Base-by-base conservation (phyloP, 306 rosid species). In the Ziziphus jujuba region DNA sequence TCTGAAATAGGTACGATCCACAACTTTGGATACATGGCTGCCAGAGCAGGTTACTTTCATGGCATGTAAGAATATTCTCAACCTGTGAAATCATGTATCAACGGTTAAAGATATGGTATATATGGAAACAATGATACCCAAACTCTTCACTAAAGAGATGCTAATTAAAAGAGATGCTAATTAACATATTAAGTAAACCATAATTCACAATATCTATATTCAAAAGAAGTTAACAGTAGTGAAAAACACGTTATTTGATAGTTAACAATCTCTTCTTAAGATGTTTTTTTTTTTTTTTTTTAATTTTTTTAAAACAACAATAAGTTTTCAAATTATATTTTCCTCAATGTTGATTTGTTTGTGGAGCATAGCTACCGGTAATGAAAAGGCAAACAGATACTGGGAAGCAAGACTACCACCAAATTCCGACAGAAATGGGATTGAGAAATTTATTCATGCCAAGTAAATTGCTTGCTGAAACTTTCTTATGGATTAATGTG, bases 21-120 rank as follows among this genome's bases (percentile, higher is more conserved):
- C 95, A 40, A 87, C 95, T 75, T 84, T 92, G 88, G 98, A 92
- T 81, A 89, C 95, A 59, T 92, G 98, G 98, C 80, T 92, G 64
- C 91, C 98, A n/a, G 89, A 92, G 35, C 98, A 92, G 81, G 80
- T 89, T 75, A 77, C 95, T 67, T 87, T 81, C 75, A 89, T 92
- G 98, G 91, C 87, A 77, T 77, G 98, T 89, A 89, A 87, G 98
- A 40, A 74, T 22, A 40, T 4, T 45, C 22, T 63, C 56, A 25
- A 49, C 68, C 24, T 69, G 59, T 23, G 23, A 56, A 20, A 6
- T 33, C 20, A n/a, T 53, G 11, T 21, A 9, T 22, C 20, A 19
- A 38, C 20, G 8, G 17, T 22, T 13, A 17, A 59, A 5, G 31
- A 25, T 12, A 31, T 47, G 43, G 17, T 54, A 6, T n/a, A 28